Evolutionary conservation across 495 filamentous ascomycete genomes (phyloP).

Genomic region (Penicillium goetzii): DNA sequence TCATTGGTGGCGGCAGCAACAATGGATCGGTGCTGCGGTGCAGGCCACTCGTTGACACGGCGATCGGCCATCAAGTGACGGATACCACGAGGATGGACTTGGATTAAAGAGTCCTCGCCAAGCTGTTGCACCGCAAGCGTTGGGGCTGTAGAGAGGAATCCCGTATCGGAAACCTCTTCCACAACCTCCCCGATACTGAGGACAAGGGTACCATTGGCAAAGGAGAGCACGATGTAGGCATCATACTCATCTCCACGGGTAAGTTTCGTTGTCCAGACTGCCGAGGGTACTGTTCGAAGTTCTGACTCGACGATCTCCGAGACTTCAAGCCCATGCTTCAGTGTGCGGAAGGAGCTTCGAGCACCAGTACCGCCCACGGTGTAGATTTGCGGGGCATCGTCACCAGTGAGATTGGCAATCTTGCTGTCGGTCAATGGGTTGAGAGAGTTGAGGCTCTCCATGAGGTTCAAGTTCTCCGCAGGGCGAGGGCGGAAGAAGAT

Average conservation of each 20-base stretch:
- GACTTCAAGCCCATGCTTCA: constrained; percentile 91
- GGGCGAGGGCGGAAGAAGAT: constrained; percentile 83
- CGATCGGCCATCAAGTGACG: constrained; percentile 81
- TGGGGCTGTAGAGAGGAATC: constrained; percentile 82
- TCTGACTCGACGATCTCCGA: constrained; percentile 93
- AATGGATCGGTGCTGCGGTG: constrained; percentile 90
- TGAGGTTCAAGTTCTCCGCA: constrained; percentile 79
- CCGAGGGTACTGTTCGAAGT: constrained; percentile 79
- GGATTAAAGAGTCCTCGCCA: constrained; percentile 88
- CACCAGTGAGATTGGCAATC: constrained; percentile 82
- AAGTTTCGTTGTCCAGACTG: constrained; percentile 94
- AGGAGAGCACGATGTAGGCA: constrained; percentile 73
- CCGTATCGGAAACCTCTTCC: constrained; percentile 90
- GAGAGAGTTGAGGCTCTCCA: constrained; percentile 85
- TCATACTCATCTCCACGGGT: constrained; percentile 83
- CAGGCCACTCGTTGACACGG: constrained; percentile 90
- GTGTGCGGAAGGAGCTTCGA: constrained; percentile 82
- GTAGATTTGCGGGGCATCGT: constrained; percentile 97
- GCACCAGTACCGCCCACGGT: constrained; percentile 86
- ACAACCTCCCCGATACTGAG: constrained; percentile 95
- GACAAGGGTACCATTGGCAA: constrained; percentile 75
- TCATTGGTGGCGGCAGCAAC: constrained; percentile 95
- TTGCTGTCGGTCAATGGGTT: constrained; percentile 91
- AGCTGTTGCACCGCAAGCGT: constrained; percentile 93
- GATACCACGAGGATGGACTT: constrained; percentile 94